Evolutionary conservation across 768 basidiomycete genomes (phyloP), one percentile per base, ranked within the genome.

Genomic region (Lentinula lateritia): DNA sequence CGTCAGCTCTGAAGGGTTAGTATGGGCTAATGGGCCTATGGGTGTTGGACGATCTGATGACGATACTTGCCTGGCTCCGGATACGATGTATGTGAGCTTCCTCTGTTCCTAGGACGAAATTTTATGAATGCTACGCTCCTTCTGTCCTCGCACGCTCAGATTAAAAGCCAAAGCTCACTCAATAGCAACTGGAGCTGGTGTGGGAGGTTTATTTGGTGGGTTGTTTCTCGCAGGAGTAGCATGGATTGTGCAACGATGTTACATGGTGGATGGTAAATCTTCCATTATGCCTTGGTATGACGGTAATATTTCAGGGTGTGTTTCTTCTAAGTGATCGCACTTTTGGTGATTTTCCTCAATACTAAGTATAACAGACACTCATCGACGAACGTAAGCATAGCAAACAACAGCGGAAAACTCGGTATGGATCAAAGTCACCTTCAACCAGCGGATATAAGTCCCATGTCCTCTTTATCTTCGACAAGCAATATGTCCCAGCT

Each of bases 11-110:
- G 75, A 78, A 45, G 82, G 82, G 4, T 66, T 73, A 16, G 63
- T 70, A 28, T 85, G 83, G 83, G 69, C 78, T 1, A 78, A 77
- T 61, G 83, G 83, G 1, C 83, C 83, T 0, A 65, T 83, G 61
- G 79, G 77, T 45, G 77, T 77, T 4, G 79, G 80, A 8, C 77
- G 77, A 1, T 69, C 68, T 36, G 73, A 74, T 5, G 65, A 74
- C 1, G 76, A 70, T 15, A 69, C 66, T 16, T 83, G 83, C 62
- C 69, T 83, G 20, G 70, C 73, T n/a, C 73, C 76, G 6, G 72
- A 71, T 12, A 66, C 71, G n/a, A 67, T 76, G 75, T 75, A 66
- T 42, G 72, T 63, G 9, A 10, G n/a, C 18, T 50, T 16, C 34
- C 28, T 28, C 38, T 39, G 1, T 35, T 15, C 23, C 15, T 13